phyloP scores from a whole-genome alignment of 2,329 filamentous ascomycete genomes.

The Aspergillus piperis region DNA sequence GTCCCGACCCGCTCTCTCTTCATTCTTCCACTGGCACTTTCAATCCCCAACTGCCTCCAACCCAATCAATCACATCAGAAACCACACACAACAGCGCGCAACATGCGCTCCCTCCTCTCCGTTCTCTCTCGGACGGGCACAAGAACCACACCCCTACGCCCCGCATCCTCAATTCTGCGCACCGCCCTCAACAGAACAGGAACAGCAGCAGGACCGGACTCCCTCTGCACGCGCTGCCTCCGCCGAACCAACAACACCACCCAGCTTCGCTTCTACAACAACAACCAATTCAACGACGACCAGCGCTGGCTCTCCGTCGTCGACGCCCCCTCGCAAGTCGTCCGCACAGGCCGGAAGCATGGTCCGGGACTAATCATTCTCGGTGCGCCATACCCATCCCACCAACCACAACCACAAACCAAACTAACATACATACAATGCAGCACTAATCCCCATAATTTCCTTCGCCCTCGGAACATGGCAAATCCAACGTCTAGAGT shows the following conservation, averaged over 20 bases:
- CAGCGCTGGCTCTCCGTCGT: conserved; percentile 81
- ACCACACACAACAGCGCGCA: background rate
- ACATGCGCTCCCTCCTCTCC: conserved; percentile 34
- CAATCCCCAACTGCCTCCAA: too few relatives aligned
- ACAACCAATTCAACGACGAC: conserved; percentile 63
- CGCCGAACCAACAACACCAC: conserved; percentile 28
- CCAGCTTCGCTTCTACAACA: conserved; percentile 40
- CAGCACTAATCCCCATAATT: conserved; percentile 82
- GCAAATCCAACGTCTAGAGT: conserved; percentile 89
- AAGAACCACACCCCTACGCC: conserved; percentile 16
- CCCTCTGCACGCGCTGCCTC: conserved; percentile 37
- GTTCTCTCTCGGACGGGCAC: conserved; percentile 27
- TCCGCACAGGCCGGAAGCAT: conserved; percentile 73
- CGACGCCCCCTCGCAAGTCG: conserved; percentile 78
- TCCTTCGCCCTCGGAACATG: conserved; percentile 89
- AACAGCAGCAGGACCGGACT: conserved; percentile 23
- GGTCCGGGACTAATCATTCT: conserved; percentile 79
- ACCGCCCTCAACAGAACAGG: conserved; percentile 18
- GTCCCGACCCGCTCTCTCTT: background rate
- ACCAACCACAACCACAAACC: background rate
- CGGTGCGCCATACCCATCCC: conserved; percentile 48
- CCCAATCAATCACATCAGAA: background rate
- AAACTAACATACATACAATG: conserved; percentile 13
- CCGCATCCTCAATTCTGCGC: conserved; percentile 23
- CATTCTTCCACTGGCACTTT: background rate